Evolutionary conservation across 176 grass and related monocot genomes (phyloP).

Genomic region (Chrysopogon serrulatus): DNA sequence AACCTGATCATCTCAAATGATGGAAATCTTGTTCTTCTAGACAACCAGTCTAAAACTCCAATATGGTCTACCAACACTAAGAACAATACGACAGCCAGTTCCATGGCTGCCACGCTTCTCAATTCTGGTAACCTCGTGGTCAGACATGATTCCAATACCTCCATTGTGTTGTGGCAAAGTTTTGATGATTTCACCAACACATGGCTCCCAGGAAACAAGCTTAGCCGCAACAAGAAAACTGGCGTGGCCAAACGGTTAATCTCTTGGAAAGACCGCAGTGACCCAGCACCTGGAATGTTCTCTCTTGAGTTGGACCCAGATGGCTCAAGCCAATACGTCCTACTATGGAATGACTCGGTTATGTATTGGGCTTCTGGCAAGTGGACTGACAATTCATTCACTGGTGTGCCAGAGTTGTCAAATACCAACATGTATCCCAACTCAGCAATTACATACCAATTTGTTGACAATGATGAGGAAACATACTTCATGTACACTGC

Average conservation of each 20-base stretch:
- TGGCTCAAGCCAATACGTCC: slow-evolving; percentile 10
- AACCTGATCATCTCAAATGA: slow-evolving; percentile 20
- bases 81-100: neutral
- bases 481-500: slow-evolving; percentile 5
- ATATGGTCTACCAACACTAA: too few species aligned
- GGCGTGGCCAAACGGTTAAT: slow-evolving; percentile 2
- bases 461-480: slow-evolving; percentile 1
- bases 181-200: slow-evolving; percentile 29
- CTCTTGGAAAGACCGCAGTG: slow-evolving; percentile 24
- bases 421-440: too few species aligned
- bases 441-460: neutral
- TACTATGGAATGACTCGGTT: neutral
- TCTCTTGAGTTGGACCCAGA: slow-evolving; percentile 17
- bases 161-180: slow-evolving; percentile 31
- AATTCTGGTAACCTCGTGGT: slow-evolving; percentile 32
- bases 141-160: neutral
- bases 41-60: neutral
- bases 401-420: slow-evolving; percentile 23
- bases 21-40: slow-evolving; percentile 19
- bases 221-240: slow-evolving; percentile 23
- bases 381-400: slow-evolving; percentile 9
- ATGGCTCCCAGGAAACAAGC: slow-evolving; percentile 29
- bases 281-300: slow-evolving; percentile 36
- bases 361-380: slow-evolving; percentile 21
- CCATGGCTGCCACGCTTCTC: slow-evolving; percentile 14